A percentile compares a stretch with the other conserved stretches of the same genome.
These are phyloP conservation scores for Quercus tomentella DNA, from an alignment of 331 rosid species.

Conservation along the genomic window DNA sequence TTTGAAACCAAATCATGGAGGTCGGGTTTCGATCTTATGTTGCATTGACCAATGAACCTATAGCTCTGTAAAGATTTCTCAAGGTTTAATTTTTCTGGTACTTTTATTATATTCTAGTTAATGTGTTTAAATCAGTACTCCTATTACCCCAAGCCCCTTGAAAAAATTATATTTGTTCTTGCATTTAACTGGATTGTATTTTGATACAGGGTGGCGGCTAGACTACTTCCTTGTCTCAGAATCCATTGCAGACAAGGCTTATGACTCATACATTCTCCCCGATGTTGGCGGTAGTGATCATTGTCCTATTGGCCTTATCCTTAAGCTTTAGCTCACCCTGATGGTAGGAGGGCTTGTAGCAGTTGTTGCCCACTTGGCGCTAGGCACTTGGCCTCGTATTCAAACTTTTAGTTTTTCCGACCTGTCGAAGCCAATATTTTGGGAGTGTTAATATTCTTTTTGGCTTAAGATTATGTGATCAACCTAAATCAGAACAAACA, in stretches of 20 bases:
- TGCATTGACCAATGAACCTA: not conserved
- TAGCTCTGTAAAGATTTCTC: not conserved
- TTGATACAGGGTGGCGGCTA: conserved; percentile 85
- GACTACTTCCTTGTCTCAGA: conserved; percentile 96
- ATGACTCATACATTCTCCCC: conserved; percentile 89
- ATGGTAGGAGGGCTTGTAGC: not conserved
- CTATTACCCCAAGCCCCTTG: not conserved
- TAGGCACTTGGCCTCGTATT: too few relatives aligned
- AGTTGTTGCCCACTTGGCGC: too few relatives aligned
- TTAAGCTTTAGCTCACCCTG: conserved; percentile 37
- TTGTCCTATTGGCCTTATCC: conserved; percentile 78
- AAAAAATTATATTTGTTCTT: not conserved
- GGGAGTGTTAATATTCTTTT: not conserved
- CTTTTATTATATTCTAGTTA: not conserved
- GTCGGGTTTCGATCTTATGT: not conserved
- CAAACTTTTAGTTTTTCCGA: too few relatives aligned
- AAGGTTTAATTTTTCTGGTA: not conserved
- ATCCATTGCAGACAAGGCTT: conserved; percentile 65
- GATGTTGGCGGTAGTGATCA: conserved; percentile 87
- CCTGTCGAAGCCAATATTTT: conserved; percentile 1
- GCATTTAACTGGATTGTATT: conserved; percentile 8
- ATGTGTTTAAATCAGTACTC: not conserved
- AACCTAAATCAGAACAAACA: not conserved
- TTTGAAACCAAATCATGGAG: not conserved
- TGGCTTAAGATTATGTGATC: not conserved